These are phyloP conservation scores for Cyberlindnera maclurae DNA, from an alignment of 805 yeast genomes.

Conservation along the genomic window DNA sequence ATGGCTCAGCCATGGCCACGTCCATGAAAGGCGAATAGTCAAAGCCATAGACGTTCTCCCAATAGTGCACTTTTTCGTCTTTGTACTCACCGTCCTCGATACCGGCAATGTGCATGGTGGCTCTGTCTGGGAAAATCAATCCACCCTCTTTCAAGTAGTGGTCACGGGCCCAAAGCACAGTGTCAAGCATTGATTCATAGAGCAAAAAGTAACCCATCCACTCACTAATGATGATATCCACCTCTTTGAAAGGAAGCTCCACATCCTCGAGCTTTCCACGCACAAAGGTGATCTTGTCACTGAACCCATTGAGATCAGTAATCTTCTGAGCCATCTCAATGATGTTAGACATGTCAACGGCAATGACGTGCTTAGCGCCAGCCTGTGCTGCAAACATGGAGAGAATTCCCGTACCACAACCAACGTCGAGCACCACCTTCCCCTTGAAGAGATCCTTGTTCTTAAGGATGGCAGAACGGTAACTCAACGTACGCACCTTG, in stretches of 20 bases:
- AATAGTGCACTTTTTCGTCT: conserved; percentile 82
- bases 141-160: conserved; percentile 74
- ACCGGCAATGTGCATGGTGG: conserved; percentile 83
- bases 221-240: conserved; percentile 92
- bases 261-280: conserved; percentile 96
- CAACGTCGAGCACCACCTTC: conserved; percentile 93
- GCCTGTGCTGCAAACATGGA: conserved; percentile 98
- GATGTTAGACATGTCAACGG: conserved; percentile 95
- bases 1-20: conserved; percentile 85
- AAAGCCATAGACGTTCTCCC: conserved; percentile 97
- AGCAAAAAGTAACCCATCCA: conserved; percentile 99
- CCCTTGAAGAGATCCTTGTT: conserved; percentile 86
- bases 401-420: conserved; percentile 97
- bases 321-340: conserved; percentile 94
- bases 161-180: conserved; percentile 92
- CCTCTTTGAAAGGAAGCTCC: conserved; percentile 73
- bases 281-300: conserved; percentile 78
- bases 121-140: conserved; percentile 89
- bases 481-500: conserved; percentile 82
- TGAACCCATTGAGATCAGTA: conserved; percentile 73
- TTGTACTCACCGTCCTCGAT: conserved; percentile 91
- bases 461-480: conserved; percentile 86
- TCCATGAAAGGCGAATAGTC: conserved; percentile 89
- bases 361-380: conserved; percentile 97
- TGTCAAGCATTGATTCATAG: conserved; percentile 96